A percentile compares a stretch with the other conserved stretches of the same genome.
Evolutionary conservation across 108 stramenopile genomes (phyloP).

Genomic region (Aureococcus anophagefferens): DNA sequence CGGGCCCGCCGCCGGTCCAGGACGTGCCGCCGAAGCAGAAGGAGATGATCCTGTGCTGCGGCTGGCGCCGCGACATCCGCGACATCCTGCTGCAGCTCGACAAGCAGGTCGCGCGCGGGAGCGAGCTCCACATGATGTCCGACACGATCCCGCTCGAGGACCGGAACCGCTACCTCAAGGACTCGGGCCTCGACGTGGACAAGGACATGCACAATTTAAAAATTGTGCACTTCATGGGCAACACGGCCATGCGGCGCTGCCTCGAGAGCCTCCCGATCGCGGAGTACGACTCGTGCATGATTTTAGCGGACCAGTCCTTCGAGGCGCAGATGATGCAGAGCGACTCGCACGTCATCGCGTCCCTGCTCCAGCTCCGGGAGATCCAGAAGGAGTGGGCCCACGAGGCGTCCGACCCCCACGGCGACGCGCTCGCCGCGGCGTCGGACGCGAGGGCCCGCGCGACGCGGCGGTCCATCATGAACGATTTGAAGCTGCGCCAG

Average conservation of each 20-base stretch:
- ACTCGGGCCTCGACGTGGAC: conserved; percentile 15
- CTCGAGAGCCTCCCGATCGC: conserved; percentile 27
- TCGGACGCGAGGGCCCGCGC: neutral
- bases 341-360: conserved; percentile 13
- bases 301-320: conserved; percentile 29
- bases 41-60: conserved; percentile 38
- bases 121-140: conserved; percentile 34
- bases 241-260: conserved; percentile 29
- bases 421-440: neutral
- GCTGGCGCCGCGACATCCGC: conserved; percentile 47
- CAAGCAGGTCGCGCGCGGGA: conserved; percentile 26
- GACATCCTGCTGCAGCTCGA: conserved; percentile 42
- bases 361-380: conserved; percentile 14
- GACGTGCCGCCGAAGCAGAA: neutral
- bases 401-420: neutral
- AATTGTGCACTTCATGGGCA: conserved; percentile 28
- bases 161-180: conserved; percentile 22
- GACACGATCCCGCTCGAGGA: conserved; percentile 15
- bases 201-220: conserved; percentile 20
- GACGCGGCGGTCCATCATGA: conserved; percentile 6
- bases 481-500: too few species aligned
- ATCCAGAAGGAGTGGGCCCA: neutral
- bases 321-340: conserved; percentile 20
- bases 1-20: neutral
- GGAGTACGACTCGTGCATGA: conserved; percentile 37